phyloP scores from a whole-genome alignment of 371 early-diverging fungal species.

The Entomophthora muscae region DNA sequence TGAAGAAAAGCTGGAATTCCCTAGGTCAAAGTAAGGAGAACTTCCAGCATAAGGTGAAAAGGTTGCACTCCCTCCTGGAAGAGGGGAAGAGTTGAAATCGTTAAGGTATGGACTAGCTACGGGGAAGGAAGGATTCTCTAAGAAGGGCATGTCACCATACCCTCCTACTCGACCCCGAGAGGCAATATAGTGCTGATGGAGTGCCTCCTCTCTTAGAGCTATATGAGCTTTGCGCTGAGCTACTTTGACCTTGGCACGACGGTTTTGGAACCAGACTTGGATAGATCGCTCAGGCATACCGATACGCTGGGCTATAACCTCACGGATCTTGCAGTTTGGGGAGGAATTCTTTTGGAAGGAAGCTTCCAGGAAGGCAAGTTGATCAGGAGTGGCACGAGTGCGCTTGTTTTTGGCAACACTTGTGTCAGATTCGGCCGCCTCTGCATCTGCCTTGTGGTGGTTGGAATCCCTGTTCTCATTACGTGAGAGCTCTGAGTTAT shows the following conservation, averaged over 20 bases:
- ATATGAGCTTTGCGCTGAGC: constrained; percentile 29
- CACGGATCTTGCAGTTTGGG: constrained; percentile 60
- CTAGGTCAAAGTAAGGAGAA: constrained; percentile 11
- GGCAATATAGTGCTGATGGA: constrained; percentile 9
- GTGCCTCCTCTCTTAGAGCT: constrained; percentile 31
- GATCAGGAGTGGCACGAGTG: constrained; percentile 21
- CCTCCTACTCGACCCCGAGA: not conserved
- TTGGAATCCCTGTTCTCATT: too few relatives aligned
- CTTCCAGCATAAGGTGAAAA: constrained; percentile 15
- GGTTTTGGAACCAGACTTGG: constrained; percentile 99
- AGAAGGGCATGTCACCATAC: not conserved
- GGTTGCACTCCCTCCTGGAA: constrained; percentile 14
- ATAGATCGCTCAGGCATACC: constrained; percentile 87
- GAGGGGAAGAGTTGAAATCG: constrained; percentile 8
- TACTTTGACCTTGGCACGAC: constrained; percentile 82
- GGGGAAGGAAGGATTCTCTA: not conserved
- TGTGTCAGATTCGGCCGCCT: not conserved
- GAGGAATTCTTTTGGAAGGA: constrained; percentile 46
- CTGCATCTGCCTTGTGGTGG: constrained; percentile 10
- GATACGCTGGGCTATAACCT: constrained; percentile 63
- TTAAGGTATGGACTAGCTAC: not conserved
- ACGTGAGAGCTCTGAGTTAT: too few relatives aligned
- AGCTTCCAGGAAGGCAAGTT: constrained; percentile 51
- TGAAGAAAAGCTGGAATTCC: constrained; percentile 13
- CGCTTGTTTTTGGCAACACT: constrained; percentile 16